Percentiles rank a stretch among this genome's conserved stretches.
Evolutionary conservation across 1,284 basidiomycete genomes (phyloP).

Genomic region (Pyrrhoderma lamaoense): DNA sequence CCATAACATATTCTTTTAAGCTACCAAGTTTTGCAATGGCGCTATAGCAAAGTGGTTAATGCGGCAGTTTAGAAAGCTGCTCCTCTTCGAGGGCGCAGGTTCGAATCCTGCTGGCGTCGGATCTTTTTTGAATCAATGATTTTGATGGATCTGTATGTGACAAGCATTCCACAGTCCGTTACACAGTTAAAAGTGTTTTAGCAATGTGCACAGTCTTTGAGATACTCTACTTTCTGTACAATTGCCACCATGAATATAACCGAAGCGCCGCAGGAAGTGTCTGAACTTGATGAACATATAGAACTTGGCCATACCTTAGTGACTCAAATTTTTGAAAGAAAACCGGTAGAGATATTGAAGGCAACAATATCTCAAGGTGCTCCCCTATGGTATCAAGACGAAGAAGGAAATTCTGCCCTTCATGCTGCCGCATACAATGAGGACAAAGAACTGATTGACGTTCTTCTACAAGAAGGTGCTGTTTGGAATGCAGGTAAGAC

Average conservation of each 20-base stretch:
- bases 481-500: constrained; percentile 82
- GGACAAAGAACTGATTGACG: constrained; percentile 52
- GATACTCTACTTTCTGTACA: too few species aligned
- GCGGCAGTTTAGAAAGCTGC: constrained; percentile 15
- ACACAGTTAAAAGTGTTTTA: too few species aligned
- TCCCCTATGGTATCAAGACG: constrained; percentile 89
- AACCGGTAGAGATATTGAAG: constrained; percentile 43
- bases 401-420: constrained; percentile 75
- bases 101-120: constrained; percentile 17
- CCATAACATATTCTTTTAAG: not conserved
- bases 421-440: constrained; percentile 85
- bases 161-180: too few species aligned
- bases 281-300: constrained; percentile 5
- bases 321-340: constrained; percentile 45
- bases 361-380: constrained; percentile 62
- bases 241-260: not conserved
- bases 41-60: constrained; percentile 15
- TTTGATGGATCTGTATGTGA: too few species aligned
- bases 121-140: too few species aligned
- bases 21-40: not conserved
- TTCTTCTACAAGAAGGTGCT: constrained; percentile 77
- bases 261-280: not conserved
- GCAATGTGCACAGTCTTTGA: too few species aligned
- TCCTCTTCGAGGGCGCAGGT: constrained; percentile 17
- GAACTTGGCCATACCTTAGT: constrained; percentile 47